These are phyloP conservation scores for Ceratobasidium sp. DNA, from an alignment of 1,284 basidiomycete genomes.

Conservation along the genomic window DNA sequence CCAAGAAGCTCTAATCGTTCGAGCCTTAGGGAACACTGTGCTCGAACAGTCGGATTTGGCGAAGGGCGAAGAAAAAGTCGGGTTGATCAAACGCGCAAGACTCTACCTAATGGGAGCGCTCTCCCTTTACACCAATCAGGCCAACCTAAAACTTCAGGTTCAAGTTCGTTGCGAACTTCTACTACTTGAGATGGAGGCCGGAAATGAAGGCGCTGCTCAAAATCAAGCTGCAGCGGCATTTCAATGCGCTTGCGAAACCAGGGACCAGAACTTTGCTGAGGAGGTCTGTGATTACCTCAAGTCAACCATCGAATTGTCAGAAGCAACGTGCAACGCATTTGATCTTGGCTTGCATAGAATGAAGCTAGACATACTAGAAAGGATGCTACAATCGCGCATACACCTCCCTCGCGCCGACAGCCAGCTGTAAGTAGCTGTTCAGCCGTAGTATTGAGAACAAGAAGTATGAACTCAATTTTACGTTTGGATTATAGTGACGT, in stretches of 20 bases:
- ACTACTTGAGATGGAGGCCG: conserved; percentile 4
- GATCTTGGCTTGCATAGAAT: background rate
- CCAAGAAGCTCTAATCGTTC: conserved; percentile 4
- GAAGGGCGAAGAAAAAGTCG: background rate
- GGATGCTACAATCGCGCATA: background rate
- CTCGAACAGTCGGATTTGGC: background rate
- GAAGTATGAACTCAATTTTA: background rate
- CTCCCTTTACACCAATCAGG: background rate
- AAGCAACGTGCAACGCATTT: conserved; percentile 13
- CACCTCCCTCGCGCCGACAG: background rate
- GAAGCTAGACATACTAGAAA: background rate
- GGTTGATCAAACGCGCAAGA: background rate
- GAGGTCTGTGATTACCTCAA: conserved; percentile 12
- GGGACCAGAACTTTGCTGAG: conserved; percentile 5
- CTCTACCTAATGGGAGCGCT: conserved; percentile 6
- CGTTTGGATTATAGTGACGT: background rate
- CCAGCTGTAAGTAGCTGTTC: background rate
- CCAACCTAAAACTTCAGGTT: conserved; percentile 17
- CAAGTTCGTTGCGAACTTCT: conserved; percentile 34
- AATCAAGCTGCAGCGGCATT: conserved; percentile 24
- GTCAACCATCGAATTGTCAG: background rate
- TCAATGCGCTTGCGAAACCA: conserved; percentile 10
- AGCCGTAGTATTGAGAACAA: background rate
- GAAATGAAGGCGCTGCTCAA: conserved; percentile 9
- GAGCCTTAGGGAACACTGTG: conserved; percentile 11